Evolutionary conservation across 345 rosid species (phyloP).

Genomic region (Gossypium arboreum): DNA sequence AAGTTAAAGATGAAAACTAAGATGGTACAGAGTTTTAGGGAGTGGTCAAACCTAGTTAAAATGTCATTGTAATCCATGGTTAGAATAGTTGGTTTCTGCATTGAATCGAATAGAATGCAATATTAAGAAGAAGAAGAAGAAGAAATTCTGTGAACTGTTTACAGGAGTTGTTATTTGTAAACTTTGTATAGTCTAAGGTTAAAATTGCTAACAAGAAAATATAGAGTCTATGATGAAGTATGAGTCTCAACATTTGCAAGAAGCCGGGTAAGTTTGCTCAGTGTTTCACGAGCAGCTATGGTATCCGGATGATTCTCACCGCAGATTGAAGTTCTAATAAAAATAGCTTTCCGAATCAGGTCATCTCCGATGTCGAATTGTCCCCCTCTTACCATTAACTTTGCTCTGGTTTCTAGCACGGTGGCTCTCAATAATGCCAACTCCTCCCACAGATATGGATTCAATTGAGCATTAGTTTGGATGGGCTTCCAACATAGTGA

Average conservation of each 20-base stretch:
- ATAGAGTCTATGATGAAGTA: constrained; percentile 51
- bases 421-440: constrained; percentile 81
- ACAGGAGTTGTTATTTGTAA: constrained; percentile 34
- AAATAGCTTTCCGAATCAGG: constrained; percentile 79
- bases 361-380: constrained; percentile 83
- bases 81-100: no score
- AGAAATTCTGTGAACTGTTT: constrained; percentile 26
- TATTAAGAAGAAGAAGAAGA: not conserved
- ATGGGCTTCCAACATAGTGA: constrained; percentile 90
- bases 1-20: no score
- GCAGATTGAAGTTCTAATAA: constrained; percentile 74
- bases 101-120: no score
- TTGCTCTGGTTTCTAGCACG: constrained; percentile 87
- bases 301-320: constrained; percentile 91
- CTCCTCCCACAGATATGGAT: constrained; percentile 92
- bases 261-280: constrained; percentile 79
- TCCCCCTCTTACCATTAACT: constrained; percentile 83
- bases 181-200: constrained; percentile 41
- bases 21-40: no score
- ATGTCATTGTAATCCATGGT: not conserved
- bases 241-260: constrained; percentile 68
- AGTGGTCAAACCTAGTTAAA: no score
- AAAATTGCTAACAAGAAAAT: constrained; percentile 33
- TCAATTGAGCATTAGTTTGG: constrained; percentile 79
- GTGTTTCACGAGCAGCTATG: constrained; percentile 68